These are phyloP conservation scores for Annona squamosa DNA, from an alignment of 164 flowering plant genomes.

Conservation along the genomic window DNA sequence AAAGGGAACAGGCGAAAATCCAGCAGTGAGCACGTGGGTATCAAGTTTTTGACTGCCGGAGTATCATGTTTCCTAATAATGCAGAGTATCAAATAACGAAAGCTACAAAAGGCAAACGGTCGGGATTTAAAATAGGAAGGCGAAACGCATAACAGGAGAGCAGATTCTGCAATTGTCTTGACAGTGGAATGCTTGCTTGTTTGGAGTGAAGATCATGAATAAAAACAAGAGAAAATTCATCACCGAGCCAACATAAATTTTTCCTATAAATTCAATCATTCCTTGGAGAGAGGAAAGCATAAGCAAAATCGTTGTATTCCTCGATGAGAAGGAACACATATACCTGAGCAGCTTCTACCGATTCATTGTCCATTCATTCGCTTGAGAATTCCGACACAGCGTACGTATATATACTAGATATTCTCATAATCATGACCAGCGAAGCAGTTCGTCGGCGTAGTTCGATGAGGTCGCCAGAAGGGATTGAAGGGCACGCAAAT, in stretches of 20 bases:
- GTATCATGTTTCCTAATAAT: no score
- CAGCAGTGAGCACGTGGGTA: no score
- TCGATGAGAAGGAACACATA: no score
- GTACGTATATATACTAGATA: no score
- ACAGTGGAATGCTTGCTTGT: background rate
- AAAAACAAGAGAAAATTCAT: background rate
- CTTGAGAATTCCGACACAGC: background rate
- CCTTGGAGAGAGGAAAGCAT: background rate
- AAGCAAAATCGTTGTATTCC: background rate
- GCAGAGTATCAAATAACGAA: background rate
- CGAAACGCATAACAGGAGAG: background rate
- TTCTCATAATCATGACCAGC: no score
- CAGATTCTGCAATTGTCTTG: background rate
- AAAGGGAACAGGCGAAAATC: no score
- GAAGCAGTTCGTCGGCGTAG: background rate
- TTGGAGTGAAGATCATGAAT: background rate
- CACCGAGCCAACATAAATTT: background rate
- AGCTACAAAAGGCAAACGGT: background rate
- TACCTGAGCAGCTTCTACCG: no score
- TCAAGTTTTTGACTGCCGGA: no score
- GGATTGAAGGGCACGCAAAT: background rate
- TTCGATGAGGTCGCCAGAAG: slow-evolving; percentile 14
- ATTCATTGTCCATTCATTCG: background rate
- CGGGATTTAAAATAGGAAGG: background rate
- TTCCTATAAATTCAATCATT: background rate